These are phyloP conservation scores for Xerocomellus dryophilus DNA, from an alignment of 768 basidiomycete genomes.

Conservation along the genomic window DNA sequence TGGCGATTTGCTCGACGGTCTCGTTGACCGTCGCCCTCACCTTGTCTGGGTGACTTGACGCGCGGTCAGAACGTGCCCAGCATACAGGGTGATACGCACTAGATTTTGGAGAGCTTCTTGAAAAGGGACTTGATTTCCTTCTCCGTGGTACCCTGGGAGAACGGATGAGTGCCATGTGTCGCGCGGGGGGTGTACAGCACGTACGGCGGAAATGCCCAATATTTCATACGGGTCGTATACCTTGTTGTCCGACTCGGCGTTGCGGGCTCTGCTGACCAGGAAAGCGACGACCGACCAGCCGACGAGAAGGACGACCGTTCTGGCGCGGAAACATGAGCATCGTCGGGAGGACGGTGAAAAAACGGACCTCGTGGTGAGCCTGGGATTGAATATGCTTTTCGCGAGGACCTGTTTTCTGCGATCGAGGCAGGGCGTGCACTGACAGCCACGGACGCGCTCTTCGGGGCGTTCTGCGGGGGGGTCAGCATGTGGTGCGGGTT, in stretches of 20 bases:
- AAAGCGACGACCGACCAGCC: constrained; percentile 77
- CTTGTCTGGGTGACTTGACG: constrained; percentile 90
- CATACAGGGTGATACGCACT: constrained; percentile 43
- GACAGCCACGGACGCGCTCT: constrained; percentile 46
- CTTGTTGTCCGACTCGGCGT: constrained; percentile 55
- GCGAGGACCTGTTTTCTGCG: constrained; percentile 47
- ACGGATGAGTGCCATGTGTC: not conserved
- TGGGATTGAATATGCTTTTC: constrained; percentile 43
- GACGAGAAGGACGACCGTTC: constrained; percentile 54
- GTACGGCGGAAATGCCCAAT: constrained; percentile 65
- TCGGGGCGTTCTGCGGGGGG: constrained; percentile 32
- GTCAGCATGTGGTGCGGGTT: constrained; percentile 2
- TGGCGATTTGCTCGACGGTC: constrained; percentile 82
- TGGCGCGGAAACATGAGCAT: constrained; percentile 23
- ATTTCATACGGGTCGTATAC: constrained; percentile 95
- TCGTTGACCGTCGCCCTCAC: constrained; percentile 78
- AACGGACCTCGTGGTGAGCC: constrained; percentile 50
- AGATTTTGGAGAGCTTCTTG: constrained; percentile 85
- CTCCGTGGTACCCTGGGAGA: constrained; percentile 57
- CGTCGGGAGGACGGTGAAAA: not conserved
- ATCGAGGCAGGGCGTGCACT: constrained; percentile 58
- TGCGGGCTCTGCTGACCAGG: constrained; percentile 61
- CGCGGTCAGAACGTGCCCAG: not conserved
- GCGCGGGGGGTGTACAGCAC: not conserved
- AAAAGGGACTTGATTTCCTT: constrained; percentile 96